These are phyloP conservation scores for Elsinoe arachidis DNA, from an alignment of 2,329 filamentous ascomycete species.

Conservation along the genomic window DNA sequence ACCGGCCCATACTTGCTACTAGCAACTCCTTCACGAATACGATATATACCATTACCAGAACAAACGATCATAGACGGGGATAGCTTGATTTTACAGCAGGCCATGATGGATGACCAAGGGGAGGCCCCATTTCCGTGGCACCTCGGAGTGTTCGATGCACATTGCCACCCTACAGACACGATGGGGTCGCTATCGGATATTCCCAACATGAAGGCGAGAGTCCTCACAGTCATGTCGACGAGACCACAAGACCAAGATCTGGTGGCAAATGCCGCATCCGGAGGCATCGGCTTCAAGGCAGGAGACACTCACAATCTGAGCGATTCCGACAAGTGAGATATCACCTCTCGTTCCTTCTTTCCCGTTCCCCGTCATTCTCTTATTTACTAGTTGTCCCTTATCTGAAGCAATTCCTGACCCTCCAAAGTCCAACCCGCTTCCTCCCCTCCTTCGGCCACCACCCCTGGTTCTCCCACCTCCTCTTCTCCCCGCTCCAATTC, in stretches of 20 bases:
- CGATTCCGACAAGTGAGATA: slow-evolving; percentile 28
- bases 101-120: slow-evolving; percentile 17
- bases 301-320: slow-evolving; percentile 16
- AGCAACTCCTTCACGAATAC: no score
- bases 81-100: background rate
- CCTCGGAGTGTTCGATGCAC: slow-evolving; percentile 64
- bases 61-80: background rate
- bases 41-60: no score
- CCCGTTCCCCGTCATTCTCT: no score
- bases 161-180: slow-evolving; percentile 77
- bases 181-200: slow-evolving; percentile 54
- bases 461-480: slow-evolving; percentile 74
- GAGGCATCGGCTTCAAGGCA: slow-evolving; percentile 41
- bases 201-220: slow-evolving; percentile 55
- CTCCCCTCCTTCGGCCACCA: slow-evolving; percentile 80
- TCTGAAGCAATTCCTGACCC: slow-evolving; percentile 17
- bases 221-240: slow-evolving; percentile 69
- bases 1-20: no score
- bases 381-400: background rate
- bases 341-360: background rate
- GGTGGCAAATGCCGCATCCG: slow-evolving; percentile 51
- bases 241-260: slow-evolving; percentile 66
- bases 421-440: slow-evolving; percentile 54
- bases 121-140: slow-evolving; percentile 54
- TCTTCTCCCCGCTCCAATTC: slow-evolving; percentile 52